phyloP scores from a whole-genome alignment of 768 basidiomycete species.

The Termitomyces eurrhizus region DNA sequence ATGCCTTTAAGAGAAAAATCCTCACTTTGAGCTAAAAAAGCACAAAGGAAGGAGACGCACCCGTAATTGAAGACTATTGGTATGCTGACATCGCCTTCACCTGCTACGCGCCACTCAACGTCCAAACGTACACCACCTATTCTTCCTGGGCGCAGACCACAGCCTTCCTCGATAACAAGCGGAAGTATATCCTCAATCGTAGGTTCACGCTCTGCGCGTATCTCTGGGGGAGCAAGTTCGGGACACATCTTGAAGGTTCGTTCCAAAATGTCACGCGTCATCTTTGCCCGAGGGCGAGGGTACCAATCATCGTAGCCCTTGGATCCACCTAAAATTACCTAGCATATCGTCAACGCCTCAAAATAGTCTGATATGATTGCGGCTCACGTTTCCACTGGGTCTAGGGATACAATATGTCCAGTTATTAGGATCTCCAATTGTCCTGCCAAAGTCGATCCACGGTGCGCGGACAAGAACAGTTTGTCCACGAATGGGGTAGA shows the following conservation, averaged over 20 bases:
- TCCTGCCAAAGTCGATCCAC: slow-evolving; percentile 54
- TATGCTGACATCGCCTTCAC: slow-evolving; percentile 25
- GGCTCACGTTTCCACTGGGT: slow-evolving; percentile 47
- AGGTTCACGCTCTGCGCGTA: slow-evolving; percentile 41
- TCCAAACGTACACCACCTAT: slow-evolving; percentile 68
- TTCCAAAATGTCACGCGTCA: slow-evolving; percentile 53
- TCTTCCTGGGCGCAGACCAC: slow-evolving; percentile 63
- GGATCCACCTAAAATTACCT: slow-evolving; percentile 63
- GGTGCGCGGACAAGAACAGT: slow-evolving; percentile 74
- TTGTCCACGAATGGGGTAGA: slow-evolving; percentile 83
- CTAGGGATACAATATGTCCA: slow-evolving; percentile 67
- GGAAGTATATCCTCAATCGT: slow-evolving; percentile 46
- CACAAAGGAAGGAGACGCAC: slow-evolving; percentile 29
- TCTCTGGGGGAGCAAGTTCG: slow-evolving; percentile 53
- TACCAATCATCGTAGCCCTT: slow-evolving; percentile 64
- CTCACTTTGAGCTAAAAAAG: neutral
- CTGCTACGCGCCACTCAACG: slow-evolving; percentile 34
- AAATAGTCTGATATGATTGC: neutral
- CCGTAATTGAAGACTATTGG: slow-evolving; percentile 64
- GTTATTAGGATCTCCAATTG: slow-evolving; percentile 36
- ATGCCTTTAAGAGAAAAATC: slow-evolving; percentile 37
- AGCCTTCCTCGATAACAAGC: slow-evolving; percentile 47
- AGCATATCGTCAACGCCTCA: neutral
- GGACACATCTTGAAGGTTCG: slow-evolving; percentile 49
- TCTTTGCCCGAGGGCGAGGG: slow-evolving; percentile 60